Conservation (phyloP, 352 stramenopile genomes). For the Pythium oligandrum region DNA sequence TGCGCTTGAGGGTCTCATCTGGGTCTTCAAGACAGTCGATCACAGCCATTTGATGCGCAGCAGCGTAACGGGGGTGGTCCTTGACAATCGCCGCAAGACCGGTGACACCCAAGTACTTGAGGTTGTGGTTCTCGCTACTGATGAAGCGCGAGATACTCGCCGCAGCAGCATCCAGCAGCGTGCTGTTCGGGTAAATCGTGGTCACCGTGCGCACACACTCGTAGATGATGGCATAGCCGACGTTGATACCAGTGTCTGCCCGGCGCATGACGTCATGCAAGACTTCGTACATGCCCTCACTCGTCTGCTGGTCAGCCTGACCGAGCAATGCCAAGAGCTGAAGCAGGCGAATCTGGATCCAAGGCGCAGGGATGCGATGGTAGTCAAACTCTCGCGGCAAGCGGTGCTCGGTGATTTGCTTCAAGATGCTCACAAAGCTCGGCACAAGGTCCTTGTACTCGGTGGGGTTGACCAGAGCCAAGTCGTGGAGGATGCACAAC, state of each 20-base stretch:
- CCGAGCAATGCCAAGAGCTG: slow-evolving; percentile 96
- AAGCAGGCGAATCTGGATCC: slow-evolving; percentile 98
- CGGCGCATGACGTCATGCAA: slow-evolving; percentile 97
- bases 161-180: slow-evolving; percentile 93
- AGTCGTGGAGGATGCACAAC: slow-evolving; percentile 92
- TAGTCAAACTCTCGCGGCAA: slow-evolving; percentile 99
- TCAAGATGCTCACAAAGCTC: slow-evolving; percentile 98
- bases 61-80: slow-evolving; percentile 94
- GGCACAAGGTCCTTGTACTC: slow-evolving; percentile 99
- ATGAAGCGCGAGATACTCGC: slow-evolving; percentile 94
- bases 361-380: slow-evolving; percentile 98
- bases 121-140: slow-evolving; percentile 94
- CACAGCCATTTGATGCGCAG: slow-evolving; percentile 99
- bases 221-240: slow-evolving; percentile 99
- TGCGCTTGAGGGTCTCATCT: slow-evolving; percentile 99
- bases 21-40: slow-evolving; percentile 99
- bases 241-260: slow-evolving; percentile 99
- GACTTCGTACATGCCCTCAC: slow-evolving; percentile 99
- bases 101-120: slow-evolving; percentile 99
- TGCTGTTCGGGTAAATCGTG: slow-evolving; percentile 99
- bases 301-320: slow-evolving; percentile 90
- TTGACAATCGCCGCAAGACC: slow-evolving; percentile 98
- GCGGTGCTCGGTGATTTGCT: slow-evolving; percentile 99
- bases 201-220: slow-evolving; percentile 98
- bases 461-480: slow-evolving; percentile 85